Evolutionary conservation across 2,329 filamentous ascomycete genomes (phyloP), one percentile per base, ranked within the genome.

Genomic region (Colletotrichum musicola): DNA sequence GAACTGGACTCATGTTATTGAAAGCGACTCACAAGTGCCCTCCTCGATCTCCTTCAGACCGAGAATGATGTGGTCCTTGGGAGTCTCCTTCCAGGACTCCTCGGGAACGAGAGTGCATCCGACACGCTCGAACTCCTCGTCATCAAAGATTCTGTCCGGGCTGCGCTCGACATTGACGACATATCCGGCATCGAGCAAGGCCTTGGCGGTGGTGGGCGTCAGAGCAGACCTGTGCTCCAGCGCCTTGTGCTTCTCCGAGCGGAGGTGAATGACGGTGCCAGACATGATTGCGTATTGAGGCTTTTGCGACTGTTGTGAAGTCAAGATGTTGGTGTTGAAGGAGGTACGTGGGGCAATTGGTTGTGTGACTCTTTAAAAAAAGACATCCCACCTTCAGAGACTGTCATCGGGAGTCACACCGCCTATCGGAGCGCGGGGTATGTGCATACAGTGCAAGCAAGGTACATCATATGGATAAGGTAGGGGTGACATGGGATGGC

Each of bases 31-130:
- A 87, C 85, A 89, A 69, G 88, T 86, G 76, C 93, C 90, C 74
- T 92, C 90, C 25, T 90, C 90, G 12, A 95, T 85, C 81, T 94
- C 92, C 86, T 95, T 95, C 68, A 95, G 85, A 47, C 92, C 92
- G 66, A 94, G 81, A 69, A 95, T 90, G 74, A 94, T 88, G 76
- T 92, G 85, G 71, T 92, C 89, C 72, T 83, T 81, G 46, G 91
- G 89, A 1, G 89, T 91, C 66, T 91, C 83, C 62, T 84, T 83
- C 92, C 92, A 95, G 57, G 85, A 88, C 49, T 90, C 89, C 71
- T 89, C 86, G 14, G 87, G 85, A 14, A 94, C 88, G 22, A 94
- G 83, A 14, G 83, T 86, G 51, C 90, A 90, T 56, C 92, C 92
- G 38, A 86, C 85, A 67, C 85, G 82, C 78, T 86, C 84, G 73